Evolutionary conservation across 2,329 filamentous ascomycete genomes (phyloP), one percentile per base, ranked within the genome.

Genomic region (Zasmidium angulare): DNA sequence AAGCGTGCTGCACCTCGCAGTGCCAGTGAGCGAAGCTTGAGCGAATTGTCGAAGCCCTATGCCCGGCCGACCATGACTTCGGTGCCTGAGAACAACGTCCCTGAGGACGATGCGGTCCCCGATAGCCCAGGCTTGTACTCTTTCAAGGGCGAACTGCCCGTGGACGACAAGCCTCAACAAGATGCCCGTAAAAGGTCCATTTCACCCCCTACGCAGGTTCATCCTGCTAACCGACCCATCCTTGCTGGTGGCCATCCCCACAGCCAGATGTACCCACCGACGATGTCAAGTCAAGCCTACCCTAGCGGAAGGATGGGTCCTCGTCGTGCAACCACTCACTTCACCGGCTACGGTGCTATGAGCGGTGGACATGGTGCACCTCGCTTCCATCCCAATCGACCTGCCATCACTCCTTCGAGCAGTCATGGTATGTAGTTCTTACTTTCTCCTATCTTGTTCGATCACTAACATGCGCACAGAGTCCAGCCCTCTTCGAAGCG

Each of bases 71-170:
- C 59, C 17, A 68, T 70, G 66, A 64, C 56, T 47, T 59, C 68
- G 17, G 68, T 68, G 48, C 68, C 64, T 3, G 68, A 70, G 58
- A 52, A 67, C 60, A 63, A 63, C 20, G 56, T 63, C 24, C 52
- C 65, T 2, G 60, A 59, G 7, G 62, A 65, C 20, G 50, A 60
- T 7, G 31, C 46, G 12, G 31, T 58, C n/a, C 59, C 63, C 20
- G 55, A 53, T 2, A 61, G 53, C 26, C 56, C 61, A 10, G 58
- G 55, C 17, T 48, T 64, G n/a, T 71, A 65, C 55, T 50, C 67
- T 10, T 70, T 70, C 63, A 67, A 67, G 54, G 69, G 68, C 55
- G 66, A 63, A 3, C 68, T 71, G 12, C 67, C 67, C 11, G 52
- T 56, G 6, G 43, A 20, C 2, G 66, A 70, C 31, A 55, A 62